Base-by-base conservation (phyloP, 257 asterid genomes). In the Solanum infundibuliforme region DNA sequence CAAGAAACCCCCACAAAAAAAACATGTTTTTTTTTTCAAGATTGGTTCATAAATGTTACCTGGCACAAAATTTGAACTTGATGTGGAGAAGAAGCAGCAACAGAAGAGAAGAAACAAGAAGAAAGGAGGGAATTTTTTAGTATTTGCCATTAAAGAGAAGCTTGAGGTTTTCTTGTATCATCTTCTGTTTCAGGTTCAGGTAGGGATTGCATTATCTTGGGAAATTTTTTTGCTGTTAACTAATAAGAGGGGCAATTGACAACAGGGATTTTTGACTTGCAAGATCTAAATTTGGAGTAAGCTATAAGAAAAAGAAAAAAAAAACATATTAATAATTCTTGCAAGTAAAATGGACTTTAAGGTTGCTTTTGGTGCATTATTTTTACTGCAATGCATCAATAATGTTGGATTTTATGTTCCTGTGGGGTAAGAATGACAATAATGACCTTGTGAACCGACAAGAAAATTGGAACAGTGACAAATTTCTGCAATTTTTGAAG, bases 371-470 rank as follows among this genome's bases (percentile, higher is more conserved):
- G 81, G 5, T 60, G 86, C 39, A 88, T 86, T 72, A 77, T 82
- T 86, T 71, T 29, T 92, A 86, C 36, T 89, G 60, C 90, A 14
- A 85, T n/a, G 91, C 65, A 62, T 89, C 90, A 88, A 65, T 83
- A 62, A 72, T 5, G 88, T 87, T 83, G 88, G 90, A 88, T 66
- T 90, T 71, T 77, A 52, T 36, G 20, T 76, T 46, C 8, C 16
- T 29, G 31, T 90, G 41, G 41, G 65, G 25, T 84, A 9, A 5
- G 89, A 91, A 89, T 87, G 93, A 92, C 94, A 29, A 91, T 87
- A 90, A 89, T 92, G 91, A 23, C 93, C 94, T 74, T 90, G 87
- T 88, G 90, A 89, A 89, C 98, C 98, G 94, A 93, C 93, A 55
- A 55, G 11, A 55, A 20, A 55, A 55, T 55, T 55, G 65, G 25